These are phyloP conservation scores for Apiospora saccharicola DNA, from an alignment of 2,329 filamentous ascomycete genomes.

Conservation along the genomic window DNA sequence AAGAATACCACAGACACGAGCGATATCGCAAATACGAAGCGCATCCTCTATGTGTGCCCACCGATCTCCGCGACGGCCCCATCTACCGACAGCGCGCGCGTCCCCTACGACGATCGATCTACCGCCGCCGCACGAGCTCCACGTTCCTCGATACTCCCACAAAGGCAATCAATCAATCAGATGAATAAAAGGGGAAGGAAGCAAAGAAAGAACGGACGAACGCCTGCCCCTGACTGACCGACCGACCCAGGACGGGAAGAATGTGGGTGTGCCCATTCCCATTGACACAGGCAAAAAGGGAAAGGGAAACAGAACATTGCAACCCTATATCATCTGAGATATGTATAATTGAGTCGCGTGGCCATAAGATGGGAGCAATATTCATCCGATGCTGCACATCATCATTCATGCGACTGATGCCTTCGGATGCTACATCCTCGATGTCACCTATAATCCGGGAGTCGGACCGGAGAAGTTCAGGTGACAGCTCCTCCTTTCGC, in stretches of 20 bases:
- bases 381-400: background rate
- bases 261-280: background rate
- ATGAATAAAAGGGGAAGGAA: background rate
- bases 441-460: background rate
- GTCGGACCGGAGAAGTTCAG: background rate
- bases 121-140: background rate
- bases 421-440: background rate
- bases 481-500: background rate
- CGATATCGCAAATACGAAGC: background rate
- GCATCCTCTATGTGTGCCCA: background rate
- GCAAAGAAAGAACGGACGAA: background rate
- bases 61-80: background rate
- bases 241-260: background rate
- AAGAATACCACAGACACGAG: background rate
- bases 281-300: background rate
- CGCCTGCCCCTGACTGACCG: no score
- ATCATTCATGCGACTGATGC: background rate
- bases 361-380: background rate
- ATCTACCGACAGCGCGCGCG: background rate
- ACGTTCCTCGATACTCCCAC: background rate
- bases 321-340: conserved; percentile 9
- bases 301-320: background rate
- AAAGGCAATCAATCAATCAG: background rate
- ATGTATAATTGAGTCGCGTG: background rate
- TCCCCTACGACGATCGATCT: conserved; percentile 14